These are phyloP conservation scores for Hyparrhenia diplandra DNA, from an alignment of 176 grass and related monocot species.

Conservation along the genomic window DNA sequence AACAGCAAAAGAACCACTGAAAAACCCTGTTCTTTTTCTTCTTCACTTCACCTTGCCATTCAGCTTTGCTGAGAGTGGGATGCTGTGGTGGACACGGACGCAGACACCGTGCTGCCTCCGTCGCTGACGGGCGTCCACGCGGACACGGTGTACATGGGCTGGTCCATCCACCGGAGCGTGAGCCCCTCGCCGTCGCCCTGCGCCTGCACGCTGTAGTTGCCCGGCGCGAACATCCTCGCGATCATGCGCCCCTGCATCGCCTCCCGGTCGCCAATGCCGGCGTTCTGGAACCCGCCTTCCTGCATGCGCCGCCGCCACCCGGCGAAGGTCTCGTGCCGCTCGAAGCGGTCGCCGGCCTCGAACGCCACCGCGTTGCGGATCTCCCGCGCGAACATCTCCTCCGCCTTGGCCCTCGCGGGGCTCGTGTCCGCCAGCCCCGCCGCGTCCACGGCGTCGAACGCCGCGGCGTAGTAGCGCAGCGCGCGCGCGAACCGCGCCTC, in stretches of 20 bases:
- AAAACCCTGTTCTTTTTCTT: constrained; percentile 25
- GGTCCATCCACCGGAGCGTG: constrained; percentile 71
- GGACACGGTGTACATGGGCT: constrained; percentile 80
- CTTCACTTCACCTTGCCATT: constrained; percentile 5
- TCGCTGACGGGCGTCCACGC: constrained; percentile 54
- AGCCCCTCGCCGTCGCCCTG: constrained; percentile 65
- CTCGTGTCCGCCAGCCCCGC: constrained; percentile 37
- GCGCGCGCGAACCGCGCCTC: constrained; percentile 59
- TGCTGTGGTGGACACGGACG: constrained; percentile 41
- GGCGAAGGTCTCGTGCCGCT: constrained; percentile 74
- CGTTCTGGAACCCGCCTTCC: constrained; percentile 63
- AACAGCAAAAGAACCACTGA: constrained; percentile 33
- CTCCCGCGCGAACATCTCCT: constrained; percentile 91
- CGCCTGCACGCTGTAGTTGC: constrained; percentile 54
- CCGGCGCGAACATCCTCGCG: constrained; percentile 65
- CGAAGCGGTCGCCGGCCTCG: constrained; percentile 58
- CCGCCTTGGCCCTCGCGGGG: constrained; percentile 58
- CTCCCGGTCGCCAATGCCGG: constrained; percentile 72
- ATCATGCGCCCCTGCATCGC: constrained; percentile 77
- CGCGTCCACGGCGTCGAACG: constrained; percentile 65
- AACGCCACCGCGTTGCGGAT: constrained; percentile 80
- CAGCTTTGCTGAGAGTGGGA: constrained; percentile 43
- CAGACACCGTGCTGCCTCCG: constrained; percentile 49
- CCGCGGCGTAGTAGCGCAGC: constrained; percentile 62
- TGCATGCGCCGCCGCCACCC: constrained; percentile 76